These are phyloP conservation scores for Daldinia sp. DNA, from an alignment of 2,329 filamentous ascomycete genomes.

Conservation along the genomic window DNA sequence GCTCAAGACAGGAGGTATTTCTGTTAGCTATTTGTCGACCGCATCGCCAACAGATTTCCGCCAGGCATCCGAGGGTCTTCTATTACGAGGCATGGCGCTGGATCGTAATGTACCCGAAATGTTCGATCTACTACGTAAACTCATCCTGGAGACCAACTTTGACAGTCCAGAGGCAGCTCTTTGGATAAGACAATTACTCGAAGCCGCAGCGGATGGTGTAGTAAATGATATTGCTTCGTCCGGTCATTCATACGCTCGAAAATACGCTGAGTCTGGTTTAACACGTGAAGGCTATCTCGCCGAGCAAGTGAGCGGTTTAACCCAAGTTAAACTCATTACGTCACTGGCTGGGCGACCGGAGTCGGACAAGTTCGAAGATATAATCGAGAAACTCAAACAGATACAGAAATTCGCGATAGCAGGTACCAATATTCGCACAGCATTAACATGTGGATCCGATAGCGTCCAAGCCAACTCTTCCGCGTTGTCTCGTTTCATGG, in stretches of 20 bases:
- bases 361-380: conserved; percentile 76
- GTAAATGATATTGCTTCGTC: conserved; percentile 92
- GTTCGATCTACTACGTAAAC: conserved; percentile 84
- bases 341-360: conserved; percentile 79
- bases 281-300: conserved; percentile 77
- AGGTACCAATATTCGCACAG: conserved; percentile 77
- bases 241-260: conserved; percentile 87
- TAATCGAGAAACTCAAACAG: conserved; percentile 84
- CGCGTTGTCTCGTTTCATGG: conserved; percentile 78
- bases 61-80: conserved; percentile 81
- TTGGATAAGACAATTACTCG: conserved; percentile 87
- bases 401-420: conserved; percentile 85
- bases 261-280: conserved; percentile 83
- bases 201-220: conserved; percentile 87
- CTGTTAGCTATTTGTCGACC: conserved; percentile 84
- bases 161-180: conserved; percentile 82
- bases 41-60: conserved; percentile 80
- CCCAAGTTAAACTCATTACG: conserved; percentile 87
- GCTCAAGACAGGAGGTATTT: conserved; percentile 92
- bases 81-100: conserved; percentile 86
- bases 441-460: conserved; percentile 86
- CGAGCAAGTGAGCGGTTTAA: conserved; percentile 90
- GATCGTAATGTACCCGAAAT: conserved; percentile 92
- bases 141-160: conserved; percentile 91
- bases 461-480: conserved; percentile 77